These are phyloP conservation scores for Rhynchosporium agropyri DNA, from an alignment of 2,329 filamentous ascomycete species.

Conservation along the genomic window DNA sequence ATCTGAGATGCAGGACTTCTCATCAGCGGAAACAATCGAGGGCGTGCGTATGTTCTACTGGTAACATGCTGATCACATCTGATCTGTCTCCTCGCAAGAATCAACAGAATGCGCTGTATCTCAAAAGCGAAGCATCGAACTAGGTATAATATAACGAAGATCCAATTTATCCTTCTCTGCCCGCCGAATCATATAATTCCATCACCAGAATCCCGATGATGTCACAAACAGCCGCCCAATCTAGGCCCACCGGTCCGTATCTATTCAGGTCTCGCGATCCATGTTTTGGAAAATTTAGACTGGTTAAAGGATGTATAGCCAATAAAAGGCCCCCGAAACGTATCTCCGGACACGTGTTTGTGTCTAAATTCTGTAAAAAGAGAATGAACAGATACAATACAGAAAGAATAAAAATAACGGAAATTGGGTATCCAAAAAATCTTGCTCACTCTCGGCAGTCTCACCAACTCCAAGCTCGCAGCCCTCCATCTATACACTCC, in stretches of 20 bases:
- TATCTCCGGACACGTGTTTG: too few relatives aligned
- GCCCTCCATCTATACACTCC: not conserved
- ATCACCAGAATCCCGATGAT: not conserved
- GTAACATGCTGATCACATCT: too few relatives aligned
- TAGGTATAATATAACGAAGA: too few relatives aligned
- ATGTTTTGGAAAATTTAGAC: not conserved
- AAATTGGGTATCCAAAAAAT: constrained; percentile 1
- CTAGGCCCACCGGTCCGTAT: not conserved
- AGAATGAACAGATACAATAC: not conserved
- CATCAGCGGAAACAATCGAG: too few relatives aligned
- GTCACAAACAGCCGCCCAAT: not conserved
- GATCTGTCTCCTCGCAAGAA: too few relatives aligned
- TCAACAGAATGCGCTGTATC: too few relatives aligned
- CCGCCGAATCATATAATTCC: not conserved
- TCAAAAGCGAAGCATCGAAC: too few relatives aligned
- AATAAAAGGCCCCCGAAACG: constrained; percentile 2
- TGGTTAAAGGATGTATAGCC: not conserved
- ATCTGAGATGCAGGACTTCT: too few relatives aligned
- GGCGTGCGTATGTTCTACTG: too few relatives aligned
- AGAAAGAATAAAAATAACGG: not conserved
- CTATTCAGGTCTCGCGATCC: constrained; percentile 8
- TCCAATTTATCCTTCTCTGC: too few relatives aligned
- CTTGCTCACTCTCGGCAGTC: constrained; percentile 4
- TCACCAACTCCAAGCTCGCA: not conserved
- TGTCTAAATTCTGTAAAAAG: too few relatives aligned